Conservation (phyloP, 148 eudicot genomes). For the Polygonum maritimum region DNA sequence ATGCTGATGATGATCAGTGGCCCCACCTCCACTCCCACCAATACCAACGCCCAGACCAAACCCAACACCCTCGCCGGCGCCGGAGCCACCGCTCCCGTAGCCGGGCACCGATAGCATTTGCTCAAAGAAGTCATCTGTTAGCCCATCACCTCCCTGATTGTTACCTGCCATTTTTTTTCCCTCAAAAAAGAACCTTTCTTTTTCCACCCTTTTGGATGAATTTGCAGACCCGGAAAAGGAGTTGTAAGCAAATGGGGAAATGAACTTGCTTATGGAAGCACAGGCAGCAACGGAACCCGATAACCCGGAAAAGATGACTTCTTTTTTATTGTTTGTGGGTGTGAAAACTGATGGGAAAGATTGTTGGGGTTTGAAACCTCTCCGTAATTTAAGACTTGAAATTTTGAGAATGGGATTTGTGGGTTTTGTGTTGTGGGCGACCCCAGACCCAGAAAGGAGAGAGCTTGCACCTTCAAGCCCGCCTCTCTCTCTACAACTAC, state of each 20-base stretch:
- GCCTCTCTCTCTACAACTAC: background rate
- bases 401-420: background rate
- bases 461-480: background rate
- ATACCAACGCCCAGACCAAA: slow-evolving; percentile 9
- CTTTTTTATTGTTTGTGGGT: slow-evolving; percentile 1
- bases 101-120: slow-evolving; percentile 33
- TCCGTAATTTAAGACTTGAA: background rate
- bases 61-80: background rate
- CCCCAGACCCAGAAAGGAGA: background rate
- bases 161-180: slow-evolving; percentile 24
- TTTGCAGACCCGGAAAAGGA: background rate
- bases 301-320: slow-evolving; percentile 1
- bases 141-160: slow-evolving; percentile 21
- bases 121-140: slow-evolving; percentile 42
- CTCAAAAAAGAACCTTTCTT: background rate
- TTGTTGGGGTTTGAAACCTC: background rate
- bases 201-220: background rate
- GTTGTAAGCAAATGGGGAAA: background rate
- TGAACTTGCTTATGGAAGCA: background rate
- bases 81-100: slow-evolving; percentile 11
- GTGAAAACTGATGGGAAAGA: slow-evolving; percentile 3
- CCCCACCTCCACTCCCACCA: slow-evolving; percentile 12
- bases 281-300: slow-evolving; percentile 6
- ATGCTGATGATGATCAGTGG: slow-evolving; percentile 14
- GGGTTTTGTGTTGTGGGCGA: background rate